These are phyloP conservation scores for Kwoniella shivajii DNA, from an alignment of 1,284 basidiomycete genomes.

Conservation along the genomic window DNA sequence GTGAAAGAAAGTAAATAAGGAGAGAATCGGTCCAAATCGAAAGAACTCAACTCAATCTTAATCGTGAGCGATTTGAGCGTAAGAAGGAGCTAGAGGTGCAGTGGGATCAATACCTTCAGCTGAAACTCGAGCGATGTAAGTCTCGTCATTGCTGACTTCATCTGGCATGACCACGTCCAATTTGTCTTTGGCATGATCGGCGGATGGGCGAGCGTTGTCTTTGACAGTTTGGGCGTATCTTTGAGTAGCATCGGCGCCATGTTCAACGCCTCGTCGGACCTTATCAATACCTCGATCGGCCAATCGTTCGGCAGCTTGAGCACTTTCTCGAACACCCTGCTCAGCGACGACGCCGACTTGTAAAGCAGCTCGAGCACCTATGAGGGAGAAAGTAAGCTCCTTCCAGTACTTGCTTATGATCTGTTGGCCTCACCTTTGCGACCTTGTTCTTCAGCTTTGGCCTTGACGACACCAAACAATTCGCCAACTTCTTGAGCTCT, in stretches of 20 bases:
- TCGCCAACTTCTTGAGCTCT: slow-evolving; percentile 16
- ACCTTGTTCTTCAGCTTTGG: slow-evolving; percentile 9
- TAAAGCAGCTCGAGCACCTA: background rate
- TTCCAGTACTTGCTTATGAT: background rate
- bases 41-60: background rate
- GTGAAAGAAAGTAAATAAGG: background rate
- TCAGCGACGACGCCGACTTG: background rate
- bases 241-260: slow-evolving; percentile 3
- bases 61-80: background rate
- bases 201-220: background rate
- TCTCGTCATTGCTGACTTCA: background rate
- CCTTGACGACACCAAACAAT: slow-evolving; percentile 14
- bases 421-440: slow-evolving; percentile 1
- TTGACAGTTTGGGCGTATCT: slow-evolving; percentile 5
- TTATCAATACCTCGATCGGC: background rate
- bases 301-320: background rate
- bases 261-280: background rate
- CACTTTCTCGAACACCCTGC: background rate
- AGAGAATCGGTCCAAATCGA: too few species aligned
- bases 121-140: background rate
- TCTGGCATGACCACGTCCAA: slow-evolving; percentile 1
- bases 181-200: background rate
- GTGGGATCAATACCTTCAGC: background rate
- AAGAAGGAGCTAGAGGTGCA: background rate
- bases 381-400: background rate